Evolutionary conservation across 2,329 filamentous ascomycete genomes (phyloP), one percentile per base, ranked within the genome.

Genomic region (Microcyclosporella mali): DNA sequence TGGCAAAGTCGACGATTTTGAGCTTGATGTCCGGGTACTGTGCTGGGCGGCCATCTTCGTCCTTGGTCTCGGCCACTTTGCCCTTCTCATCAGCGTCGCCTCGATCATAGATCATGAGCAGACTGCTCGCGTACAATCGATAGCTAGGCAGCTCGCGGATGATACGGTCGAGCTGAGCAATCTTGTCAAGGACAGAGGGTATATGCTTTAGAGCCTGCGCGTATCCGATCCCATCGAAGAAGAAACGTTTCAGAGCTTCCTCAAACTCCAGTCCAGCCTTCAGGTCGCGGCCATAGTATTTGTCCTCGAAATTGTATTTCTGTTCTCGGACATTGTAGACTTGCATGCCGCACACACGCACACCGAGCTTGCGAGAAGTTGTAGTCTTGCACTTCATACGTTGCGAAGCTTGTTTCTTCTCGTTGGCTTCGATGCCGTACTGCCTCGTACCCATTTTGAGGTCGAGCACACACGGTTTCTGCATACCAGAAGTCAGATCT

Each of bases 371-470:
- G 46, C 83, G 81, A 6, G 92, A 97, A 0, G 92, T 98, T 0
- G 92, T 98, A 50, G 79, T 83, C 51, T 86, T 84, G 65, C 92
- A 97, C 66, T 98, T 98, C 55, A 87, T 82, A 45, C 87, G 81
- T 65, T 98, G 92, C 0, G 92, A 97, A 47, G 84, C 82, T 59
- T 89, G 86, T 66, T 98, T 98, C 71, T 94, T 94, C 33, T 88
- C 81, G 40, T 78, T 82, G 2, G 92, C 92, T 55, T 97, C 89
- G 10, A 97, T 81, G 6, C 92, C 92, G 62, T 95, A 97, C 61
- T 98, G 92, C 2, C 92, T 82, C 6, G 92, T 98, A 15, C 92
- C 92, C 92, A 98, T 98, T 64, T 98, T 98, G 49, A 98, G 73
- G 62, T 98, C 92, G 65, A 98, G 84, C 46, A 98, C 94, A 66